Evolutionary conservation across 2,329 filamentous ascomycete species (phyloP).

Genomic region (Aspergillus sojae): DNA sequence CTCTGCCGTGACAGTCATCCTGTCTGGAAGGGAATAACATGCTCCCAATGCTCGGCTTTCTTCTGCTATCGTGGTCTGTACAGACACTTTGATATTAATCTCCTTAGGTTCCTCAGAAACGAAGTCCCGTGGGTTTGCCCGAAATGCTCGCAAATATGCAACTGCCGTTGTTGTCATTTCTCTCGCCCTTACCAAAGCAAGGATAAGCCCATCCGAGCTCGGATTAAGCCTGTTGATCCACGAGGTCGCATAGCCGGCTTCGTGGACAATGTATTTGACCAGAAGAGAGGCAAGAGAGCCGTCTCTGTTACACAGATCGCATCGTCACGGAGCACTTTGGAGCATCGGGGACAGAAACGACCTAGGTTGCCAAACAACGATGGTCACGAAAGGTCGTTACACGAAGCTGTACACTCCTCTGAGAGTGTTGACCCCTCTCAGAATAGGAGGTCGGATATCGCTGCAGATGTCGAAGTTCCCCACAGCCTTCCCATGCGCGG

Average conservation of each 20-base stretch:
- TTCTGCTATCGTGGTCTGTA: constrained; percentile 41
- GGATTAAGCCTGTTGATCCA: constrained; percentile 35
- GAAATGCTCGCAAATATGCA: constrained; percentile 38
- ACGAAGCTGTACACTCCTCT: not conserved
- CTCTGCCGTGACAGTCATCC: constrained; percentile 40
- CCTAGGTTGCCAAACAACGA: not conserved
- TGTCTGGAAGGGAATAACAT: constrained; percentile 38
- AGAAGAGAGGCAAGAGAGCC: constrained; percentile 31
- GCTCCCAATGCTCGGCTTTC: constrained; percentile 37
- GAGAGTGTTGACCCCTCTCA: not conserved
- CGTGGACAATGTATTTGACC: constrained; percentile 42
- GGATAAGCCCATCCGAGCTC: constrained; percentile 36
- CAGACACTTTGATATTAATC: constrained; percentile 39
- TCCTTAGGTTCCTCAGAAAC: constrained; percentile 33
- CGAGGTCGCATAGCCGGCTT: constrained; percentile 39
- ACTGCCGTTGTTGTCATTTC: constrained; percentile 42
- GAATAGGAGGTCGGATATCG: not conserved
- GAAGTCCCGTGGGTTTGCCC: constrained; percentile 35
- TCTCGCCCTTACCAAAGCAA: constrained; percentile 35
- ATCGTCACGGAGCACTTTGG: constrained; percentile 6
- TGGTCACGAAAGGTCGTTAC: not conserved
- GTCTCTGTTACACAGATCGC: constrained; percentile 6
- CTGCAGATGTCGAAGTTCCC: not conserved
- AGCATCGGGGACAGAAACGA: constrained; percentile 16
- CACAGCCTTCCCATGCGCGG: not conserved